A percentile compares a stretch with the other conserved stretches of the same genome.
These are phyloP conservation scores for Lycium ferocissimum DNA, from an alignment of 257 asterid species.

Conservation along the genomic window DNA sequence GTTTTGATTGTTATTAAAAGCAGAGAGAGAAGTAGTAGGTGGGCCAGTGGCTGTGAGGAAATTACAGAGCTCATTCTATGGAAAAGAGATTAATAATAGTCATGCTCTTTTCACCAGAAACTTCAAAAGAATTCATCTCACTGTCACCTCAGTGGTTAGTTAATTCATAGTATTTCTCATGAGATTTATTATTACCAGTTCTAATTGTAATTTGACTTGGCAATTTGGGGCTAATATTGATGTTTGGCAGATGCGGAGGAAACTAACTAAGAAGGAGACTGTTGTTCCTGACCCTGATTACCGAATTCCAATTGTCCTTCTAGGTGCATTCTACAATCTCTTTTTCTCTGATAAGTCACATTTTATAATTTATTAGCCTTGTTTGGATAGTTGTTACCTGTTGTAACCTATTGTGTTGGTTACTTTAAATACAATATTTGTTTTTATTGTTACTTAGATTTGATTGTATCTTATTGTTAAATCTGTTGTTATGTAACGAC, in stretches of 20 bases:
- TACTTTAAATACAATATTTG: not conserved
- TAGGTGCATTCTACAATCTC: slow-evolving; percentile 47
- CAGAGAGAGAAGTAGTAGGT: slow-evolving; percentile 53
- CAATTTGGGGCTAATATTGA: slow-evolving; percentile 6
- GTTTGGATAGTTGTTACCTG: not conserved
- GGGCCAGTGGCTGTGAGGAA: slow-evolving; percentile 34
- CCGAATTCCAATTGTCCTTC: slow-evolving; percentile 79
- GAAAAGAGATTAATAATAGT: slow-evolving; percentile 40
- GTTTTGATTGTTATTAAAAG: not conserved
- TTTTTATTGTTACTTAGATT: not conserved
- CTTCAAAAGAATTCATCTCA: slow-evolving; percentile 40
- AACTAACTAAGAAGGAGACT: slow-evolving; percentile 51
- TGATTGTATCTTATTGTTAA: not conserved
- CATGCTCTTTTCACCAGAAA: slow-evolving; percentile 38
- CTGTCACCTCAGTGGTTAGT: slow-evolving; percentile 63
- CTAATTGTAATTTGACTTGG: too few species aligned
- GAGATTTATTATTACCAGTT: not conserved
- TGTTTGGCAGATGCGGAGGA: slow-evolving; percentile 65
- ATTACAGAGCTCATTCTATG: slow-evolving; percentile 49
- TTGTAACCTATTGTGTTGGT: not conserved
- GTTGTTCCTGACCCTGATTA: slow-evolving; percentile 89
- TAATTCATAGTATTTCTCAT: slow-evolving; percentile 27
- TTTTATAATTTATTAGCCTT: not conserved
- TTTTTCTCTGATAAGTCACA: not conserved
- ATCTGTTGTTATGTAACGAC: not conserved